A percentile compares a stretch with the other conserved stretches of the same genome.
phyloP scores from a whole-genome alignment of 768 basidiomycete genomes.

The Fibroporia radiculosa region DNA sequence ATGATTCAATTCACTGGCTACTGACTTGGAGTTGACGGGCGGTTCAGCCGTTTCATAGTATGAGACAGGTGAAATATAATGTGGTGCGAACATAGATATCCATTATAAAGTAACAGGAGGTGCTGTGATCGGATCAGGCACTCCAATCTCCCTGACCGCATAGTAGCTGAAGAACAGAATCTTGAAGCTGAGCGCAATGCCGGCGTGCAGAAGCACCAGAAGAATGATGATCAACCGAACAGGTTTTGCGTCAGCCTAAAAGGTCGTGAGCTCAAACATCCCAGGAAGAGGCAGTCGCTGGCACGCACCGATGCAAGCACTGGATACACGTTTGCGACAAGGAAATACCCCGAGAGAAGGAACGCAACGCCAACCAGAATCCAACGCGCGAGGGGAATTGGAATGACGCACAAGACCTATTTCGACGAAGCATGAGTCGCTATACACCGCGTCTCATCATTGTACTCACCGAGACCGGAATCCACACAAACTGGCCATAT shows the following conservation, averaged over 20 bases:
- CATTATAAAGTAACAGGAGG: background rate
- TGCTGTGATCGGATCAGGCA: slow-evolving; percentile 18
- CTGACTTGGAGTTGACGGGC: no score
- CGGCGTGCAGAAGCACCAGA: slow-evolving; percentile 69
- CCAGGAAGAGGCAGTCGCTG: background rate
- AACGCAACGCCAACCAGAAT: slow-evolving; percentile 66
- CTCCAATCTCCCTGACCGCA: slow-evolving; percentile 32
- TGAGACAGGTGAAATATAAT: no score
- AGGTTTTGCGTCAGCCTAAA: slow-evolving; percentile 79
- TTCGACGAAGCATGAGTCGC: background rate
- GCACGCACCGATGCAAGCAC: slow-evolving; percentile 66
- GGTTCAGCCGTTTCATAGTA: no score
- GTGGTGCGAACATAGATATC: background rate
- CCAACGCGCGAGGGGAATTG: slow-evolving; percentile 79
- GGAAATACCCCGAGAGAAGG: slow-evolving; percentile 79
- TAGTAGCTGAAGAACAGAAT: slow-evolving; percentile 65
- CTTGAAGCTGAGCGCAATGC: slow-evolving; percentile 81
- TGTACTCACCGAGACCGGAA: slow-evolving; percentile 67
- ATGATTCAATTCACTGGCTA: no score
- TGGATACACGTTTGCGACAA: slow-evolving; percentile 81
- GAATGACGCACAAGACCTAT: slow-evolving; percentile 80
- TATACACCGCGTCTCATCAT: background rate
- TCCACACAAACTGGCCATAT: slow-evolving; percentile 81
- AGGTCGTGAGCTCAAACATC: slow-evolving; percentile 1
- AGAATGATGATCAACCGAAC: slow-evolving; percentile 76